Percentiles rank a stretch among this genome's conserved stretches.
Evolutionary conservation across 495 filamentous ascomycete species (phyloP).

Genomic region (Penicillium coffeae): DNA sequence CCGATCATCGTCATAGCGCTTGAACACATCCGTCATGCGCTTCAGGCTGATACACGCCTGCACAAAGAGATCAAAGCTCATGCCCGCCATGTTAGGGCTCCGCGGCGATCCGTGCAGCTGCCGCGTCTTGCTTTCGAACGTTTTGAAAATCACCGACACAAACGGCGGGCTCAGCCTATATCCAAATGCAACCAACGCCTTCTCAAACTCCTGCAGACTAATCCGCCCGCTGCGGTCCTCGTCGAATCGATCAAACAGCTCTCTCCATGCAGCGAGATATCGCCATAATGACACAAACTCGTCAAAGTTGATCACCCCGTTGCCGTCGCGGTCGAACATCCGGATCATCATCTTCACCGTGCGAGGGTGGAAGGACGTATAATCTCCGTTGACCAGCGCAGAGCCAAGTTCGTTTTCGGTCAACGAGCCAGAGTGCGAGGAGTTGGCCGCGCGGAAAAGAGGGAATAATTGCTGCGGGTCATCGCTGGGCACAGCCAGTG

Average conservation of each 20-base stretch:
- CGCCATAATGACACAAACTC: conserved; percentile 94
- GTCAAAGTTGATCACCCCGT: conserved; percentile 85
- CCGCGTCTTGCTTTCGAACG: conserved; percentile 52
- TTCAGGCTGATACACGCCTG: conserved; percentile 95
- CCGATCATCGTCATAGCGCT: conserved; percentile 95
- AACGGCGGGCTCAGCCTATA: conserved; percentile 85
- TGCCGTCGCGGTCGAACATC: conserved; percentile 91
- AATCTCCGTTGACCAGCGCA: conserved; percentile 95
- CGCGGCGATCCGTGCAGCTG: conserved; percentile 24
- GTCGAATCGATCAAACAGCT: conserved; percentile 94
- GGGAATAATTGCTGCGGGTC: conserved; percentile 62
- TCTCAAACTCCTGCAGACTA: conserved; percentile 78
- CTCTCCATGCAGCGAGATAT: conserved; percentile 90
- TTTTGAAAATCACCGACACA: conserved; percentile 72
- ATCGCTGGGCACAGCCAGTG: conserved; percentile 60
- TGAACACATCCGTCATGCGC: conserved; percentile 99
- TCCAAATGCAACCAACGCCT: conserved; percentile 90
- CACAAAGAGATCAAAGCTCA: conserved; percentile 97
- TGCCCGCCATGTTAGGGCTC: conserved; percentile 51
- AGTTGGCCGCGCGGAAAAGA: conserved; percentile 89
- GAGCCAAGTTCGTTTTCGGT: conserved; percentile 84
- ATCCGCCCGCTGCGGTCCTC: conserved; percentile 83
- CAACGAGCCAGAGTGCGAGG: conserved; percentile 72
- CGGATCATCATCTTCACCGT: conserved; percentile 98
- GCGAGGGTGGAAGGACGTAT: conserved; percentile 88